phyloP scores from a whole-genome alignment of 2,329 filamentous ascomycete genomes.

The Didymella glomerata region DNA sequence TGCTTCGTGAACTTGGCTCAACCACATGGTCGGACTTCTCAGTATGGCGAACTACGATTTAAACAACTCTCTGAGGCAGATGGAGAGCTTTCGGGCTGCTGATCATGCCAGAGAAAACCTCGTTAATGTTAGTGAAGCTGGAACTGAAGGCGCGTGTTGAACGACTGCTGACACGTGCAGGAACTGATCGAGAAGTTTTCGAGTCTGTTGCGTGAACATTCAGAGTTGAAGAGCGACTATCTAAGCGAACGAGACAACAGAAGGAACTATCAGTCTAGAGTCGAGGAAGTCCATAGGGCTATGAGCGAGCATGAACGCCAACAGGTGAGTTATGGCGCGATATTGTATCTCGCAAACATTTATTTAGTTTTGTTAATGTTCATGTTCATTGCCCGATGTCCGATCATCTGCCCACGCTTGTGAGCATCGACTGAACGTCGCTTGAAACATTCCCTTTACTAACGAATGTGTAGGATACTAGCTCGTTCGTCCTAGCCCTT shows the following conservation, averaged over 20 bases:
- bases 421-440: too few species aligned
- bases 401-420: too few species aligned
- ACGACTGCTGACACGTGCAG: slow-evolving; percentile 39
- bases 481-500: slow-evolving; percentile 57
- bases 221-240: slow-evolving; percentile 43
- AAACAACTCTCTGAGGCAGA: slow-evolving; percentile 35
- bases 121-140: slow-evolving; percentile 34
- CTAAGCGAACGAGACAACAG: slow-evolving; percentile 44
- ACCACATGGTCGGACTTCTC: slow-evolving; percentile 14
- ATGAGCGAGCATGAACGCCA: slow-evolving; percentile 35
- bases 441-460: background rate
- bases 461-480: slow-evolving; percentile 38
- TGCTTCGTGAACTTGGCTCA: background rate
- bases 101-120: slow-evolving; percentile 50
- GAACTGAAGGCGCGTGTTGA: slow-evolving; percentile 6
- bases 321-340: slow-evolving; percentile 29
- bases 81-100: slow-evolving; percentile 47
- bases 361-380: background rate
- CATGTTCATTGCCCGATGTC: too few species aligned
- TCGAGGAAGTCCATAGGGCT: slow-evolving; percentile 32
- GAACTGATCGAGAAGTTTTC: slow-evolving; percentile 43
- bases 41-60: slow-evolving; percentile 33
- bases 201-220: slow-evolving; percentile 35
- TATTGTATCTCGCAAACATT: too few species aligned
- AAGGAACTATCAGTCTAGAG: slow-evolving; percentile 41